Evolutionary conservation across 208 protist species (phyloP), one percentile per base, ranked within the genome.

Genomic region (Sergeia podlipaevii): DNA sequence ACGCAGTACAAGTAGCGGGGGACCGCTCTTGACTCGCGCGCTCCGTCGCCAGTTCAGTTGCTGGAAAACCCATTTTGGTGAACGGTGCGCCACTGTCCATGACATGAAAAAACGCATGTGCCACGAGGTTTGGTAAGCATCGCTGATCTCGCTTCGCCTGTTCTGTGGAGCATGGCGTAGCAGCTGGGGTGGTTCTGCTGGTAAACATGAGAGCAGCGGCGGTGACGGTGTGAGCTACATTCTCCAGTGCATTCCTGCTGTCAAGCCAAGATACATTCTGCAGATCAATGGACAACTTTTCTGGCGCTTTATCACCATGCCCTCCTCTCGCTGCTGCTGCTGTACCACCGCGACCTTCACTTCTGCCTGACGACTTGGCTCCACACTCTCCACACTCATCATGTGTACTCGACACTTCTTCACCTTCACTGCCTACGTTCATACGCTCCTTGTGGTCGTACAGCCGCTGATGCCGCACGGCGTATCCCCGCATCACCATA

Each of bases 401-500:
- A 32, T 4, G n/a, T 21, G 48, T 20, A 28, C 21, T 21, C 15
- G 21, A 20, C 10, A 28, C 17, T 4, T 21, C 20, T 7, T 21
- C 4, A 3, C 4, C 33, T 3, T 54, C 33, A 28, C 13, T 10
- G 4, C 30, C 34, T 17, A 4, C 39, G 17, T 46, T 13, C 21
- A 32, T n/a, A 3, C 6, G 24, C 1, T 36, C 53, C 15, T 49
- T 18, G 6, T 0, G 20, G 18, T 18, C 15, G 8, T 6, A 29
- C 5, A 60, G 27, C 23, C 8, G 29, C 3, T 60, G 26, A 6
- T 29, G 4, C 11, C 30, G 24, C 11, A 32, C 39, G 1, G 28
- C 29, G 5, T 41, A 53, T 1, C 53, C 32, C 50, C 67, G 30
- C 0, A 77, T 39, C 4, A 32, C 42, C 39, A 33, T 42, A 13